A percentile compares a stretch with the other conserved stretches of the same genome.
These are phyloP conservation scores for Phialemoniopsis sp. DNA, from an alignment of 2,329 filamentous ascomycete species.

Conservation along the genomic window DNA sequence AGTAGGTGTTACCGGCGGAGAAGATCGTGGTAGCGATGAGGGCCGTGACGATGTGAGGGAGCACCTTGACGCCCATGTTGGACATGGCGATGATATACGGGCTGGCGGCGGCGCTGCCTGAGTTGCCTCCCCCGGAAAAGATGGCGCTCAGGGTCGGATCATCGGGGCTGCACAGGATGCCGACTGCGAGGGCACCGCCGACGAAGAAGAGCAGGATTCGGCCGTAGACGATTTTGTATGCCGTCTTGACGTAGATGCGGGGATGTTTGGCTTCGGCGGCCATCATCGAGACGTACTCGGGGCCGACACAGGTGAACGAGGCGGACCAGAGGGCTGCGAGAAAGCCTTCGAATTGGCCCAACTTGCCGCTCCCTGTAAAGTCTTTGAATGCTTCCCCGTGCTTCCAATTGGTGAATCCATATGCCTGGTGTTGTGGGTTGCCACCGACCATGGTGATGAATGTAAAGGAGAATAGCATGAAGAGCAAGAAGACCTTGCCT, in stretches of 20 bases:
- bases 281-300: constrained; percentile 53
- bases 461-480: constrained; percentile 27
- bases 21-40: constrained; percentile 57
- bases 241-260: constrained; percentile 53
- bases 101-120: constrained; percentile 44
- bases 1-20: constrained; percentile 57
- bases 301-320: constrained; percentile 57
- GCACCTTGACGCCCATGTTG: constrained; percentile 43
- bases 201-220: constrained; percentile 64
- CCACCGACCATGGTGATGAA: constrained; percentile 38
- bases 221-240: constrained; percentile 64
- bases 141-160: constrained; percentile 50
- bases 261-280: constrained; percentile 52
- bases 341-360: constrained; percentile 60
- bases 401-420: constrained; percentile 32
- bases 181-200: constrained; percentile 58
- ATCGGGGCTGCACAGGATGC: constrained; percentile 58
- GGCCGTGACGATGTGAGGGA: constrained; percentile 59
- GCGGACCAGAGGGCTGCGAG: constrained; percentile 58
- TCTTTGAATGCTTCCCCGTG: constrained; percentile 50
- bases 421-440: constrained; percentile 31
- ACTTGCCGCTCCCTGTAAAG: constrained; percentile 42
- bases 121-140: constrained; percentile 38
- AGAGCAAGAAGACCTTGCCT: constrained; percentile 29
- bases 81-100: constrained; percentile 54